phyloP scores from a whole-genome alignment of 495 filamentous ascomycete species.

The Lasiosphaeriaceae sp. region DNA sequence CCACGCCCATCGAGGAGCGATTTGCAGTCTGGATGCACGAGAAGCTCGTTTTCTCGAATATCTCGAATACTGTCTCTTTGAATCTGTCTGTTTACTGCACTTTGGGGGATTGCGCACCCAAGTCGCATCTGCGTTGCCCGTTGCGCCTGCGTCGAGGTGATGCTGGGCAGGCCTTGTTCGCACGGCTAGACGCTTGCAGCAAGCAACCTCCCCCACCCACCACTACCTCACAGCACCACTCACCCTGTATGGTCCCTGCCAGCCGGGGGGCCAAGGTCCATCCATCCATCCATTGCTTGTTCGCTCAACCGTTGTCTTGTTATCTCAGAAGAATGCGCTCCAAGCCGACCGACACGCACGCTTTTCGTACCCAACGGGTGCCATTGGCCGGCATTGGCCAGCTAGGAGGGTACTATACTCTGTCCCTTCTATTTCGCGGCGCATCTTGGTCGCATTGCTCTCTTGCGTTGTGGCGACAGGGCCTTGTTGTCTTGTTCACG shows the following conservation, averaged over 20 bases:
- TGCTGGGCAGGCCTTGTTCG: slow-evolving; percentile 4
- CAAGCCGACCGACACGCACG: not conserved
- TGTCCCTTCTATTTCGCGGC: not conserved
- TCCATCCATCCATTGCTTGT: no score
- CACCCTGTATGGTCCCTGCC: not conserved
- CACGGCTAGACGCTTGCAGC: slow-evolving; percentile 13
- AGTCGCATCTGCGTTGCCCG: not conserved
- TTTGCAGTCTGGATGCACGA: not conserved
- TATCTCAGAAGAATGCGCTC: not conserved
- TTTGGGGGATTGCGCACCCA: not conserved
- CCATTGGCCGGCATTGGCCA: not conserved
- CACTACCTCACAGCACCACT: not conserved
- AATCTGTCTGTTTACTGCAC: not conserved
- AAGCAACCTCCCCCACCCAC: slow-evolving; percentile 3
- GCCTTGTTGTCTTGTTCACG: not conserved
- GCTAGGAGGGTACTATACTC: not conserved
- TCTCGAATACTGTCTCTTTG: not conserved
- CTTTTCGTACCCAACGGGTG: not conserved
- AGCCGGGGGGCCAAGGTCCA: no score
- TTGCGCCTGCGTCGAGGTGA: slow-evolving; percentile 7
- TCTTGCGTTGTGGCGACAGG: not conserved
- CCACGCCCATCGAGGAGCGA: not conserved
- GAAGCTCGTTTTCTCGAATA: not conserved
- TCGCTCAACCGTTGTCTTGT: not conserved
- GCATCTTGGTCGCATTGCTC: not conserved